Percentiles rank a stretch among this genome's conserved stretches.
Evolutionary conservation across 352 stramenopile species (phyloP).

Genomic region (Phytophthora ohioensis): DNA sequence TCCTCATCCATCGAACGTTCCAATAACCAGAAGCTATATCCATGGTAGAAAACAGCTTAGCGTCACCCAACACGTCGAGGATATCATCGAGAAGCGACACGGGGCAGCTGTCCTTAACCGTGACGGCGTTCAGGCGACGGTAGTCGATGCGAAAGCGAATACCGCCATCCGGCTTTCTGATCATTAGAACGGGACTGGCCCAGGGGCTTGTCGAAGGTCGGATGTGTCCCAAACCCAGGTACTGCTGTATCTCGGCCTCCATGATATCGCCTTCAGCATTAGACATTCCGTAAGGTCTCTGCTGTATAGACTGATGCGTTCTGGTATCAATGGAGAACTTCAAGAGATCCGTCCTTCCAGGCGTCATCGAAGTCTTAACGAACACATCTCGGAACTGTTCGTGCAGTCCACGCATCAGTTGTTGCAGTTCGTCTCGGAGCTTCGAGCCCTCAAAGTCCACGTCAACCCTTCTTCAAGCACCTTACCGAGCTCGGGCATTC

Average conservation of each 20-base stretch:
- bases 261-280: background rate
- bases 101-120: background rate
- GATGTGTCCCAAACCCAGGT: background rate
- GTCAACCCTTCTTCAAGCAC: background rate
- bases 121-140: background rate
- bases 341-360: background rate
- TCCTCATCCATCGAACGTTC: no score
- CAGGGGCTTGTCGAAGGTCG: background rate
- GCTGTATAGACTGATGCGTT: background rate
- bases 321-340: conserved; percentile 10
- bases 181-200: background rate
- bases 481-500: no score
- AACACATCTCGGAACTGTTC: conserved; percentile 9
- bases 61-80: background rate
- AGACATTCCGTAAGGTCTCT: background rate
- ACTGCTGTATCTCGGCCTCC: background rate
- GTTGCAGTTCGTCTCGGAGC: background rate
- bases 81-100: background rate
- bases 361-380: conserved; percentile 13
- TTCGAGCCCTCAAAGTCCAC: conserved; percentile 3
- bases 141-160: background rate
- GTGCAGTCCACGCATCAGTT: background rate
- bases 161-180: background rate
- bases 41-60: background rate
- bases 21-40: no score